These are phyloP conservation scores for Davidsoniella virescens DNA, from an alignment of 2,329 filamentous ascomycete species.

Conservation along the genomic window DNA sequence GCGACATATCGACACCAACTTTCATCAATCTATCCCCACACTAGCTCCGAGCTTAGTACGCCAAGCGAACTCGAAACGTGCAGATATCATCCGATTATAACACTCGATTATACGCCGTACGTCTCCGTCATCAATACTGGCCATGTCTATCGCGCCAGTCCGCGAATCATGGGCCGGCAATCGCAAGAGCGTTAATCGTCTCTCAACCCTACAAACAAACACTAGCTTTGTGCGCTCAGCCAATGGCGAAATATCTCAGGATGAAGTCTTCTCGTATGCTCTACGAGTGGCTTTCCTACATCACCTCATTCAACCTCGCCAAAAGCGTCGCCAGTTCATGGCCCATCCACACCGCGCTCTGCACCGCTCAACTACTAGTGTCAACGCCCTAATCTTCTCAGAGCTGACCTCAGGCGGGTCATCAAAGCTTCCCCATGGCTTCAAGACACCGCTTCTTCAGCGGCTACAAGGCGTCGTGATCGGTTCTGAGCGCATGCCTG, in stretches of 20 bases:
- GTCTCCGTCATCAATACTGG: neutral
- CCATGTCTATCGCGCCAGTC: constrained; percentile 13
- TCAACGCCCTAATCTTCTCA: constrained; percentile 24
- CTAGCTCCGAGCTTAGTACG: neutral
- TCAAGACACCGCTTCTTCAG: constrained; percentile 41
- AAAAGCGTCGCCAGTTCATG: constrained; percentile 79
- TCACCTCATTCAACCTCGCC: constrained; percentile 81
- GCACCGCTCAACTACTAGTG: constrained; percentile 49
- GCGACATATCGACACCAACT: neutral
- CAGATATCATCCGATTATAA: neutral
- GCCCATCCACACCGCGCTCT: constrained; percentile 33
- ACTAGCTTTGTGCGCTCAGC: constrained; percentile 13
- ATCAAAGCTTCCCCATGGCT: constrained; percentile 41
- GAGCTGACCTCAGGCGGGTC: constrained; percentile 16
- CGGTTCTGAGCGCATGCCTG: constrained; percentile 68
- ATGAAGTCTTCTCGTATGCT: constrained; percentile 83
- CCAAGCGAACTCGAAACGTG: neutral
- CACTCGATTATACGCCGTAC: neutral
- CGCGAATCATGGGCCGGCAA: constrained; percentile 10
- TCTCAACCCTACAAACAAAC: constrained; percentile 14
- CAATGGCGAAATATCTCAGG: constrained; percentile 37
- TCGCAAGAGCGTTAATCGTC: constrained; percentile 14
- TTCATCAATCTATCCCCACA: neutral
- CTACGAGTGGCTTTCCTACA: constrained; percentile 81
- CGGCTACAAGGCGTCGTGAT: constrained; percentile 66